Evolutionary conservation across 2,329 filamentous ascomycete genomes (phyloP), one percentile per base, ranked within the genome.

Genomic region (Hypoxylon sp.): DNA sequence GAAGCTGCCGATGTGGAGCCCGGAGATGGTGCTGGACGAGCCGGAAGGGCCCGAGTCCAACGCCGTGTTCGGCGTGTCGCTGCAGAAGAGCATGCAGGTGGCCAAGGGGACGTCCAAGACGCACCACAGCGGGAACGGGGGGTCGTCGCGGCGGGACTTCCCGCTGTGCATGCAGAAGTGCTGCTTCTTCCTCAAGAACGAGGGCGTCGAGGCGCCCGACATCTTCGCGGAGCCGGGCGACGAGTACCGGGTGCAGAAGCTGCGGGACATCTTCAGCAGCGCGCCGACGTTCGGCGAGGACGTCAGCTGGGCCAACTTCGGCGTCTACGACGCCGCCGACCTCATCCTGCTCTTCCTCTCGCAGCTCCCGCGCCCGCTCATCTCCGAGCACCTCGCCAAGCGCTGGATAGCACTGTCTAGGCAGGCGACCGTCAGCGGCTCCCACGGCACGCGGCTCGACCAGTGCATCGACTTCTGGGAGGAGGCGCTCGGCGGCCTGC

Each of bases 391-490:
- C 0, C 69, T 75, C 3, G 75, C 69, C 7, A 75, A 74, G 63
- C 72, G 74, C 17, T 79, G 77, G 77, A 69, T 78, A 27, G 61
- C 72, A 29, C 67, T 79, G 33, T 77, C 77, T 26, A 69, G 74
- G 27, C 77, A 78, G 60, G 74, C 76, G 1, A 74, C 71, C 8
- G 42, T 74, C 20, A 62, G 71, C 10, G 74, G 70, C 17, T 73
- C 72, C 2, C 68, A 72, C 43, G 67, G 68, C 11, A 69, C 67
- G 38, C 70, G 75, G 13, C 63, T 74, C 4, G 78, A 79, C 54
- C 72, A 74, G 64, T 77, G 76, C 51, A 75, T 79, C 40, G 77
- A 79, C 58, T 79, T 79, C 50, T 79, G 78, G 78, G 77, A 79
- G 56, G 77, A 79, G 67, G 76, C 78, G 6, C 66, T 79, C 4